phyloP scores from a whole-genome alignment of 2,329 filamentous ascomycete genomes.

The Fusarium longipes region DNA sequence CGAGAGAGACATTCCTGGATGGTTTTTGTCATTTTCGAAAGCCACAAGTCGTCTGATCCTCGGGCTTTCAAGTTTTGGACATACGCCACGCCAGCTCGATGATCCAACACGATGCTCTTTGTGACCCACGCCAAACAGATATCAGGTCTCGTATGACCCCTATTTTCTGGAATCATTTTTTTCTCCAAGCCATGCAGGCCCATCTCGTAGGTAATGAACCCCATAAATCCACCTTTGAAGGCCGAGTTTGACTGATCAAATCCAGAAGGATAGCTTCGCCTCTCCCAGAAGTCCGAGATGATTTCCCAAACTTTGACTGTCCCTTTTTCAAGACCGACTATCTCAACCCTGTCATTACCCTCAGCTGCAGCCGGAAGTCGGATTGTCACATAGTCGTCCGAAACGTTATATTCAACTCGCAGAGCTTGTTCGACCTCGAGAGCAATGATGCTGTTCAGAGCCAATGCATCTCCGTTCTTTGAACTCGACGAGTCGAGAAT shows the following conservation, averaged over 20 bases:
- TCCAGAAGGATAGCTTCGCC: constrained; percentile 43
- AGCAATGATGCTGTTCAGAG: constrained; percentile 78
- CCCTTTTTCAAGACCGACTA: constrained; percentile 42
- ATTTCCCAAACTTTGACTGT: constrained; percentile 61
- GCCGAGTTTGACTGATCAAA: constrained; percentile 51
- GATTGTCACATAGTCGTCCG: constrained; percentile 54
- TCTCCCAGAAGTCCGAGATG: constrained; percentile 58
- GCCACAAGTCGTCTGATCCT: constrained; percentile 49
- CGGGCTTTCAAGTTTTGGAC: constrained; percentile 64
- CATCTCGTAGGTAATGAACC: constrained; percentile 87
- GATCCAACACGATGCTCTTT: constrained; percentile 81
- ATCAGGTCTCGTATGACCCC: constrained; percentile 68
- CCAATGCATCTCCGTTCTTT: constrained; percentile 55
- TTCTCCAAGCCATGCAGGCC: constrained; percentile 63
- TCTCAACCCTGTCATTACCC: constrained; percentile 14
- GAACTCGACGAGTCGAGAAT: constrained; percentile 71
- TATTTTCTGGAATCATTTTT: constrained; percentile 41
- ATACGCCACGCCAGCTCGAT: constrained; percentile 68
- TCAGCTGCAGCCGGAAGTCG: constrained; percentile 39
- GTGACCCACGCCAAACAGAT: constrained; percentile 81
- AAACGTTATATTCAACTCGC: constrained; percentile 67
- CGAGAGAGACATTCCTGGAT: constrained; percentile 52
- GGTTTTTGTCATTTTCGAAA: constrained; percentile 45
- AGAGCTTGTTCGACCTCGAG: constrained; percentile 68
- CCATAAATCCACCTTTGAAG: constrained; percentile 87